Percentiles rank a stretch among this genome's conserved stretches.
Evolutionary conservation across 208 protist genomes (phyloP).

Genomic region (Angomonas ambiguus): DNA sequence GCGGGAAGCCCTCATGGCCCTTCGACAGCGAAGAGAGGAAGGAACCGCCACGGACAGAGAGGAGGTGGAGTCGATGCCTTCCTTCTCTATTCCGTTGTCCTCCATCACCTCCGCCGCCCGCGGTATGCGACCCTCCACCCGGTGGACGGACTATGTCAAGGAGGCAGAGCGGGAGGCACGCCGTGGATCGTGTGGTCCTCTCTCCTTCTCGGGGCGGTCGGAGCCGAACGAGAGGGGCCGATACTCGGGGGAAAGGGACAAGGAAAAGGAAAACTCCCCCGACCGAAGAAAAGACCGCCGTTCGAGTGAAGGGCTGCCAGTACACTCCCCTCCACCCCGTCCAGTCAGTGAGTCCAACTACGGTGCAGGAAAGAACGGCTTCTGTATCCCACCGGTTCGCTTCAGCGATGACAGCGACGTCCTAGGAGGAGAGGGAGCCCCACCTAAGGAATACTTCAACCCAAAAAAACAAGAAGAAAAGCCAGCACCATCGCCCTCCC

Average conservation of each 20-base stretch:
- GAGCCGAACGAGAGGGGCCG: neutral
- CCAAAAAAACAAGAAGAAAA: neutral
- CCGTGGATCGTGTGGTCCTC: neutral
- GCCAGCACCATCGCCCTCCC: too few relatives aligned
- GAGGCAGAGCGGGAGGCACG: conserved; percentile 15
- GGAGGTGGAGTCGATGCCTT: neutral
- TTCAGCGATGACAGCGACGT: neutral
- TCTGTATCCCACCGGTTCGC: neutral
- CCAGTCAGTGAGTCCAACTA: neutral
- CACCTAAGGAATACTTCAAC: neutral
- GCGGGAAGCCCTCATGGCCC: neutral
- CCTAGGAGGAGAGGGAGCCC: neutral
- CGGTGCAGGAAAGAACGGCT: neutral
- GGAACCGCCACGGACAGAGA: neutral
- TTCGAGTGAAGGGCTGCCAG: too few relatives aligned
- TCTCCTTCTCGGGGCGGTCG: neutral
- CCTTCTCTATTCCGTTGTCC: neutral
- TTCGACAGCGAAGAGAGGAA: neutral
- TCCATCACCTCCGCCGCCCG: conserved; percentile 1
- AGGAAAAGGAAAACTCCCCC: neutral
- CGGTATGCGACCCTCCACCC: conserved; percentile 22
- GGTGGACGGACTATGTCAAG: conserved; percentile 37
- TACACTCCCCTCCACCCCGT: neutral
- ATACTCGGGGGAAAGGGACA: neutral
- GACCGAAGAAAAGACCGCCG: too few relatives aligned